These are phyloP conservation scores for Uromyces viciae-fabae DNA, from an alignment of 1,284 basidiomycete genomes.

Conservation along the genomic window DNA sequence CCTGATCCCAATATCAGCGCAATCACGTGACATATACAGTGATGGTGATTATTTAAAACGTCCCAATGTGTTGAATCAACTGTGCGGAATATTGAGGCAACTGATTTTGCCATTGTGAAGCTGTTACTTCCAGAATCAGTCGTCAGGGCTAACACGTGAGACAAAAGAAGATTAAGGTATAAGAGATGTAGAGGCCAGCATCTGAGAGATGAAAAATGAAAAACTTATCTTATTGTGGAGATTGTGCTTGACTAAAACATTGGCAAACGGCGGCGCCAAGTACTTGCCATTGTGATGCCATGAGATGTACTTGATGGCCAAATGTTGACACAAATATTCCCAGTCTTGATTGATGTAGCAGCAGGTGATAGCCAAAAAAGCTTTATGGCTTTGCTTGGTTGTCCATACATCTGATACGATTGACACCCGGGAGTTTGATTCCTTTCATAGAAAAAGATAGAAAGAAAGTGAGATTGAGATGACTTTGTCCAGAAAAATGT, in stretches of 20 bases:
- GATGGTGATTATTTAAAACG: neutral
- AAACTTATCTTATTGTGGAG: neutral
- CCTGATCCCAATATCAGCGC: neutral
- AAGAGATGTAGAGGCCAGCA: too few species aligned
- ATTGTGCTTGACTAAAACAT: neutral
- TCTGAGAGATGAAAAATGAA: neutral
- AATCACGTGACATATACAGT: neutral
- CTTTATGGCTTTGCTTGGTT: neutral
- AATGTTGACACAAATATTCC: neutral
- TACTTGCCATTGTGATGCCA: constrained; percentile 7
- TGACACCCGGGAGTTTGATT: neutral
- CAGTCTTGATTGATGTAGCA: neutral
- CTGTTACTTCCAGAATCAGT: constrained; percentile 15
- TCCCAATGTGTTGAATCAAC: neutral
- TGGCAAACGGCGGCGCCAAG: neutral
- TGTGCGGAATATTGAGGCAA: neutral
- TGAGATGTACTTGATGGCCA: neutral
- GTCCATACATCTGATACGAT: constrained; percentile 7
- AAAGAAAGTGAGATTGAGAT: neutral
- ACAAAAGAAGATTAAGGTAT: neutral
- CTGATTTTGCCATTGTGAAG: neutral
- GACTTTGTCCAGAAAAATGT: neutral
- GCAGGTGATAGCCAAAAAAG: neutral
- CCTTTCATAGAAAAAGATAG: neutral
- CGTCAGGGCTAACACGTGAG: neutral